Percentiles rank a stretch among this genome's conserved stretches.
phyloP scores from a whole-genome alignment of 352 stramenopile genomes.

The Phytophthora hybrid region DNA sequence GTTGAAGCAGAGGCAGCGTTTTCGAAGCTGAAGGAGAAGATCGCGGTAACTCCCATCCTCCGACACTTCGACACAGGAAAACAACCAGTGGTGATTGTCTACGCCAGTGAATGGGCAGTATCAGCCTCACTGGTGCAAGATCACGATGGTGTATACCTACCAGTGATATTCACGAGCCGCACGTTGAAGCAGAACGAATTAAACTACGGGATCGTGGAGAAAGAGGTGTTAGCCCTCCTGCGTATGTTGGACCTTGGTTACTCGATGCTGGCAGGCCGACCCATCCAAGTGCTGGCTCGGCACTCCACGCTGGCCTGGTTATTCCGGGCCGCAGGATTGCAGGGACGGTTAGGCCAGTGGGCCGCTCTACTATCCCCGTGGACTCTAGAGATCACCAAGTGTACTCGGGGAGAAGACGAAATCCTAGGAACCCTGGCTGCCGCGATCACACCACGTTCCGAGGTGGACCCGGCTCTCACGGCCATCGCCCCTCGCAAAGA shows the following conservation, averaged over 20 bases:
- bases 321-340: not conserved
- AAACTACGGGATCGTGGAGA: not conserved
- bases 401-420: constrained; percentile 18
- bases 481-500: not conserved
- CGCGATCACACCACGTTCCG: constrained; percentile 2
- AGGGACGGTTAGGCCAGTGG: constrained; percentile 8
- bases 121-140: not conserved
- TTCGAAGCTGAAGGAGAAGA: not conserved
- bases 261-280: not conserved
- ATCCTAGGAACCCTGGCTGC: constrained; percentile 5
- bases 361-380: not conserved
- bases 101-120: too few relatives aligned
- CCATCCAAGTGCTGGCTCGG: not conserved
- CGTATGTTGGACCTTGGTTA: not conserved
- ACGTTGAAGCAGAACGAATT: not conserved
- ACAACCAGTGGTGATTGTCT: too few relatives aligned
- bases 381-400: constrained; percentile 1
- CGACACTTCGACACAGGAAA: too few relatives aligned
- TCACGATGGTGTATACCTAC: not conserved
- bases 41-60: not conserved
- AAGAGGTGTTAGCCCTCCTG: not conserved
- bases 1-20: too few relatives aligned
- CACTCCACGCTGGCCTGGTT: constrained; percentile 14
- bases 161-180: not conserved
- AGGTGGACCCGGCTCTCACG: not conserved